Conservation (phyloP, 805 yeast genomes). For the Barnettozyma botsteinii region DNA sequence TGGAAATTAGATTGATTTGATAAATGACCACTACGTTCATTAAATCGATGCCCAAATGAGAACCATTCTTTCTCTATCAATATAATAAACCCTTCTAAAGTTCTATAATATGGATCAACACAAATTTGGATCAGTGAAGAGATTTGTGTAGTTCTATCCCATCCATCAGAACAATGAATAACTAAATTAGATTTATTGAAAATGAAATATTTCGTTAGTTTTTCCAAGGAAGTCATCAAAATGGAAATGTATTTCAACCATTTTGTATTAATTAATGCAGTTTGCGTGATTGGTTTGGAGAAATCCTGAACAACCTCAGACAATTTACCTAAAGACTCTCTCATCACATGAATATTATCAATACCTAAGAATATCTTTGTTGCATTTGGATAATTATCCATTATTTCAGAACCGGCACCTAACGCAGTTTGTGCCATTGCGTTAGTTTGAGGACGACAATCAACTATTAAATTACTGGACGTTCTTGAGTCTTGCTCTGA, state of each 20-base stretch:
- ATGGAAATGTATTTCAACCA: constrained; percentile 76
- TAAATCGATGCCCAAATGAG: constrained; percentile 87
- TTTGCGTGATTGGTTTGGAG: constrained; percentile 43
- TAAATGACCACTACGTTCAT: constrained; percentile 77
- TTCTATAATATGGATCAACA: constrained; percentile 84
- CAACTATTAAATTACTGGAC: constrained; percentile 72
- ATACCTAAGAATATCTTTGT: constrained; percentile 81
- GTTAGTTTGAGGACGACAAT: constrained; percentile 87
- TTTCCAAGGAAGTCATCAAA: constrained; percentile 68
- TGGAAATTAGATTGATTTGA: constrained; percentile 27
- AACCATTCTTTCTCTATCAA: constrained; percentile 94
- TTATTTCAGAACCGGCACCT: constrained; percentile 96
- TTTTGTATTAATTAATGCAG: constrained; percentile 54
- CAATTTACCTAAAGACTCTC: constrained; percentile 70
- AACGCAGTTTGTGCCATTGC: constrained; percentile 95
- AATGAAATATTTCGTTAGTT: constrained; percentile 75
- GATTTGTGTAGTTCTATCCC: constrained; percentile 95
- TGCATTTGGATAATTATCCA: constrained; percentile 72
- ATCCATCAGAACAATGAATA: constrained; percentile 95
- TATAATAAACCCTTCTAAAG: constrained; percentile 79
- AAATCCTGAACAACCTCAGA: constrained; percentile 64
- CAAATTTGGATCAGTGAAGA: constrained; percentile 80
- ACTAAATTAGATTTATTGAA: constrained; percentile 77
- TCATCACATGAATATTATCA: constrained; percentile 92
- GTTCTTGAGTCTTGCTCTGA: constrained; percentile 31